These are phyloP conservation scores for Brassica balearica DNA, from an alignment of 441 rosid species.

Conservation along the genomic window DNA sequence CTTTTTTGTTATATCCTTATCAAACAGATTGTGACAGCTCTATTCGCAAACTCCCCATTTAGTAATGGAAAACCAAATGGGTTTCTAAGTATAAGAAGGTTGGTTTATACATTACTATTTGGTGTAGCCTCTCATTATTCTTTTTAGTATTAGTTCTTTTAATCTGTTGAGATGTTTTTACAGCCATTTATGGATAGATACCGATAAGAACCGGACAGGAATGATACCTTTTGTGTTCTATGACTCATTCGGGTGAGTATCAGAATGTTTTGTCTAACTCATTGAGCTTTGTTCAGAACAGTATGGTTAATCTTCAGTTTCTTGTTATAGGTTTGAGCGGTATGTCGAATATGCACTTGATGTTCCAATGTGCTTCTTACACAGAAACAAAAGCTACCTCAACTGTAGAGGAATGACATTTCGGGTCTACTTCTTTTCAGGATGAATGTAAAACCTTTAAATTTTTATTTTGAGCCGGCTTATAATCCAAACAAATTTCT, in stretches of 20 bases:
- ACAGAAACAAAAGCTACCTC: conserved; percentile 3
- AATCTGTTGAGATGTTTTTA: not conserved
- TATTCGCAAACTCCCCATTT: conserved; percentile 95
- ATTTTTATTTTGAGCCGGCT: not conserved
- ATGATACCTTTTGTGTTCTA: conserved; percentile 14
- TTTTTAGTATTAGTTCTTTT: not conserved
- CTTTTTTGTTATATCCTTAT: not conserved
- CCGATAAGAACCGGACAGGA: conserved; percentile 10
- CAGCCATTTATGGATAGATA: conserved; percentile 3
- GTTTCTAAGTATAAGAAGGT: conserved; percentile 96
- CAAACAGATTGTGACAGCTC: conserved; percentile 86
- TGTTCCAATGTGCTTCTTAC: conserved; percentile 11
- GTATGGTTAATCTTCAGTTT: not conserved
- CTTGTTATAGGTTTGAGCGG: conserved; percentile 8
- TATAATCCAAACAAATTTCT: not conserved
- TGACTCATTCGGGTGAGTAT: conserved; percentile 21
- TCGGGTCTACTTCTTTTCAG: conserved; percentile 8
- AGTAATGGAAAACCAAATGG: conserved; percentile 94
- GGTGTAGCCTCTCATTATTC: not conserved
- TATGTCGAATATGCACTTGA: conserved; percentile 17
- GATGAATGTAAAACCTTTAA: not conserved
- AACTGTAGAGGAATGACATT: conserved; percentile 5
- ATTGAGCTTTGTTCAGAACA: not conserved
- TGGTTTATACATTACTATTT: conserved; percentile 4
- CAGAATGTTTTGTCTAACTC: not conserved